These are phyloP conservation scores for Zygosaccharomyces sapae DNA, from an alignment of 1,139 yeast species.

Conservation along the genomic window DNA sequence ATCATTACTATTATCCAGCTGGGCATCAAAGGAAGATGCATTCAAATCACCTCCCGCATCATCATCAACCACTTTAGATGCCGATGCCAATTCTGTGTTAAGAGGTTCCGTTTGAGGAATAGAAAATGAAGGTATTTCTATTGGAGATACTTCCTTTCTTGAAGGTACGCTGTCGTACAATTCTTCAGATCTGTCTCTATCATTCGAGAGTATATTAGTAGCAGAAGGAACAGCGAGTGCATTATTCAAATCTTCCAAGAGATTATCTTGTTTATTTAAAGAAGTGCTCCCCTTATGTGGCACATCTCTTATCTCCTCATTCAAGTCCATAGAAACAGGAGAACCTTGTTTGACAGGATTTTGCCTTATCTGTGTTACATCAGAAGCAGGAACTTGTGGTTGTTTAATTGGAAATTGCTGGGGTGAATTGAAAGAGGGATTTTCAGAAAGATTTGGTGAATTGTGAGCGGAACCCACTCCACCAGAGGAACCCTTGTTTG, in stretches of 20 bases:
- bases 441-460: constrained; percentile 2
- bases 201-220: not conserved
- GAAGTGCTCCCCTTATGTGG: not conserved
- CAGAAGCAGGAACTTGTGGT: not conserved
- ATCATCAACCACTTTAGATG: constrained; percentile 5
- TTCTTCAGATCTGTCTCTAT: not conserved
- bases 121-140: constrained; percentile 2
- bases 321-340: not conserved
- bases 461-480: not conserved
- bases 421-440: constrained; percentile 1
- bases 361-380: constrained; percentile 1
- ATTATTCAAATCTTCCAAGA: constrained; percentile 29
- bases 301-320: not conserved
- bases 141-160: not conserved
- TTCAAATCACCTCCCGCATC: constrained; percentile 4
- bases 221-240: constrained; percentile 13
- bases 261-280: constrained; percentile 13
- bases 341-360: not conserved
- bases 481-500: constrained; percentile 1
- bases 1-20: constrained; percentile 20
- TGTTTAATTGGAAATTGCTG: constrained; percentile 3
- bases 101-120: constrained; percentile 5
- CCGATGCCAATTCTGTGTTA: not conserved
- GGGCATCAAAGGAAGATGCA: constrained; percentile 6
- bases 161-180: not conserved